Conservation (phyloP, 768 basidiomycete species). For the Lactarius vividus region DNA sequence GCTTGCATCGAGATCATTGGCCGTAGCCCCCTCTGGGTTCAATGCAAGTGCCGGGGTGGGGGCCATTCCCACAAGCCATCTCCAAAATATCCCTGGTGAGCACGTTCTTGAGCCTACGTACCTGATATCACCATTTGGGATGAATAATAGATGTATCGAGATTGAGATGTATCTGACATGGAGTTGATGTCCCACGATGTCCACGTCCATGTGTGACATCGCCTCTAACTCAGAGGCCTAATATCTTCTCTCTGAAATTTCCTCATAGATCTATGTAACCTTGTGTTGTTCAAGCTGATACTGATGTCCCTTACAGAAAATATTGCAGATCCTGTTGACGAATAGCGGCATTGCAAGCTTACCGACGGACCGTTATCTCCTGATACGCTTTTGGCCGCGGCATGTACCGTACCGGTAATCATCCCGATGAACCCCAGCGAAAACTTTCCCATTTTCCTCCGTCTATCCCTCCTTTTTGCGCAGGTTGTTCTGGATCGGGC, state of each 20-base stretch:
- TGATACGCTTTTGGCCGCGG: not conserved
- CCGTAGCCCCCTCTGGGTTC: not conserved
- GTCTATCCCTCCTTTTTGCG: conserved; percentile 1
- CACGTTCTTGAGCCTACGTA: conserved; percentile 1
- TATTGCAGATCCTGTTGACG: not conserved
- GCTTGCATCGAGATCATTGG: not conserved
- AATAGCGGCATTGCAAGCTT: not conserved
- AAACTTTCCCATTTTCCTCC: not conserved
- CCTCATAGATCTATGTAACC: not conserved
- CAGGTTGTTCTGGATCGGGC: conserved; percentile 3
- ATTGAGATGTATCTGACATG: conserved; percentile 14
- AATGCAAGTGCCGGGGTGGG: not conserved
- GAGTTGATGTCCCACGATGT: conserved; percentile 14
- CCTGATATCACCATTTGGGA: conserved; percentile 9
- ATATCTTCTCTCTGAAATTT: conserved; percentile 25
- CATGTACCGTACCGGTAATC: not conserved
- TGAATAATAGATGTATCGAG: conserved; percentile 16
- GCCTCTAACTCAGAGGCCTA: conserved; percentile 8
- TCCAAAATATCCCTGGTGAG: conserved; percentile 7
- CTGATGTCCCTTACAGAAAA: conserved; percentile 3
- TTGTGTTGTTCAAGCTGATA: not conserved
- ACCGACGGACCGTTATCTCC: not conserved
- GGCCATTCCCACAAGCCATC: conserved; percentile 6
- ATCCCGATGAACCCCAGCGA: not conserved
- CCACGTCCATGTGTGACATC: conserved; percentile 18